Evolutionary conservation across 2,329 filamentous ascomycete species (phyloP), one percentile per base, ranked within the genome.

Genomic region (Fragosphaeria purpurea): DNA sequence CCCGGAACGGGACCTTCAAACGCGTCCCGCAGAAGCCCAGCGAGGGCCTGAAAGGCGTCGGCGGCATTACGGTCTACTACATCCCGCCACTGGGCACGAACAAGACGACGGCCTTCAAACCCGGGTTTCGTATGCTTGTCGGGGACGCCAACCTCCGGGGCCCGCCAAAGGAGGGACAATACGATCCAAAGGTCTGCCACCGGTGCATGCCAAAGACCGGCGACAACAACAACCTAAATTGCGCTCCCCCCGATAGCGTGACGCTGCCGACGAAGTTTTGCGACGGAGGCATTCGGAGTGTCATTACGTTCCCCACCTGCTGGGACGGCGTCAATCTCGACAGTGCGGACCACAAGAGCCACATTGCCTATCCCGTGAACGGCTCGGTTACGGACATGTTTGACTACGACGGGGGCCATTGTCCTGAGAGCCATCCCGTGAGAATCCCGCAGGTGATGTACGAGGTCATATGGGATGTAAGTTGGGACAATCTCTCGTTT

Each of bases 401-500:
- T 35, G 47, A 50, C 31, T 50, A 40, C 11, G 47, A 50, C 35
- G 47, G 47, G n/a, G 60, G 59, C 44, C 53, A 56, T 6, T 65
- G 62, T 54, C 62, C 35, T 2, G 35, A 37, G 7, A 37, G 35
- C 35, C 35, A 37, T 37, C 35, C 35, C 0, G 61, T 63, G 10
- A 56, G 53, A 7, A 54, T 68, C 31, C 67, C 68, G 4, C 67
- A 70, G 48, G 56, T 70, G 2, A 70, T 70, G 62, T 70, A 68
- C 53, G 67, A 70, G 56, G 64, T 68, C 2, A 64, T 66, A 55
- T 70, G 67, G 59, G 67, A 70, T 38, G 49, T 51, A 37, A 47
- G 49, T 51, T 12, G 11, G 22, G 22, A 3, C 22, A 22, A 22
- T 3, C 22, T 22, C 3, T 22, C 22, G 2, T 22, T 22, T 22